Evolutionary conservation across 2,329 filamentous ascomycete genomes (phyloP), one percentile per base, ranked within the genome.

Genomic region (Arthrocladium fulminans): DNA sequence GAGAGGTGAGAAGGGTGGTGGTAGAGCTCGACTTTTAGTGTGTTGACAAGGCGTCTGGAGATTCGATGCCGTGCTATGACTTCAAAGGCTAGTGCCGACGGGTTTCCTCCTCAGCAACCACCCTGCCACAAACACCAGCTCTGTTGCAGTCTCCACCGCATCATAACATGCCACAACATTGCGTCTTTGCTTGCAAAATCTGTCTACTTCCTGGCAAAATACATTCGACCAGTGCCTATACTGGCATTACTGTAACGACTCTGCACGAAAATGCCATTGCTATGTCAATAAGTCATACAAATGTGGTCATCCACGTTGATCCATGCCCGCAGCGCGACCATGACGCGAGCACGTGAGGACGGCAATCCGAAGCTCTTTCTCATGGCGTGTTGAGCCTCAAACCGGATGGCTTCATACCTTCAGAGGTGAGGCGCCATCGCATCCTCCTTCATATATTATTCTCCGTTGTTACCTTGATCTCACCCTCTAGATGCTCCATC

Each of bases 21-120:
- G 44, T 27, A 47, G 44, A 47, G 44, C 44, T 47, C 34, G 27
- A 37, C 32, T 38, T 38, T 47, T 47, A 47, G 44, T 47, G 44
- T 47, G 44, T 47, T 47, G 44, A 47, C 44, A 47, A 20, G 39
- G 32, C 10, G 13, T 22, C 39, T 32, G 44, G 27, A 27, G 44
- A 15, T 35, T 9, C 32, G 6, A 7, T 35, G 32, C 32, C 32
- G n/a, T 45, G 44, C 44, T 47, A 38, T 38, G 44, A 27, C 25
- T n/a, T 27, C 24, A 45, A 27, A 24, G 23, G 30, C 30, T 32
- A 20, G 44, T 38, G 39, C 19, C n/a, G n/a, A n/a, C n/a, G 32
- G n/a, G n/a, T 37, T 13, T 5, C 32, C 39, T n/a, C 39, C 23
- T 22, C 39, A 42, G 39, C 39, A 42, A 42, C 39, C 39, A 42